Percentiles rank a stretch among this genome's conserved stretches.
Conservation (phyloP, 1,284 basidiomycete genomes). For the Caloboletus inedulis region DNA sequence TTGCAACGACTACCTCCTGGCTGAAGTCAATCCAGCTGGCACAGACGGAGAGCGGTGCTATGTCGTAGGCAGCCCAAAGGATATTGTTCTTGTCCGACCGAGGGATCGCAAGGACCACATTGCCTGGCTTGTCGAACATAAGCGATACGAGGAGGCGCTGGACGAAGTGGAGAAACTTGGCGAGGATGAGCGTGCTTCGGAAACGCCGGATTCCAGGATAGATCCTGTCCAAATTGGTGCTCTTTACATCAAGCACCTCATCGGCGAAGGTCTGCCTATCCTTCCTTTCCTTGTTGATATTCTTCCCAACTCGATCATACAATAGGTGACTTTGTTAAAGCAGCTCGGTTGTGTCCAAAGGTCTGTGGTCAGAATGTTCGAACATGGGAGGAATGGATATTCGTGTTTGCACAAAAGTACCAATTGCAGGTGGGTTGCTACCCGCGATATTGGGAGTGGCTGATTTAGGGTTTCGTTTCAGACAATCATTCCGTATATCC, state of each 20-base stretch:
- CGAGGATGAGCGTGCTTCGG: slow-evolving; percentile 24
- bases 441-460: not conserved
- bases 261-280: slow-evolving; percentile 61
- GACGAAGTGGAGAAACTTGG: slow-evolving; percentile 71
- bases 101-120: slow-evolving; percentile 91
- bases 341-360: slow-evolving; percentile 83
- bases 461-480: slow-evolving; percentile 31
- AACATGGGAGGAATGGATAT: slow-evolving; percentile 95
- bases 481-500: slow-evolving; percentile 88
- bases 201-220: slow-evolving; percentile 35
- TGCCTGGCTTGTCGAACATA: slow-evolving; percentile 86
- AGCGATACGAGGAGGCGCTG: slow-evolving; percentile 87
- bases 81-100: slow-evolving; percentile 81
- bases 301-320: not conserved
- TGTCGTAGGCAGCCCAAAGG: slow-evolving; percentile 83
- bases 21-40: slow-evolving; percentile 39
- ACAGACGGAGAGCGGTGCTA: slow-evolving; percentile 48
- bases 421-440: slow-evolving; percentile 64
- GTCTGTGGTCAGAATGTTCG: slow-evolving; percentile 79
- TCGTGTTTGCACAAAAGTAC: slow-evolving; percentile 82
- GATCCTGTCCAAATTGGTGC: slow-evolving; percentile 79
- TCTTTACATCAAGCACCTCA: slow-evolving; percentile 79
- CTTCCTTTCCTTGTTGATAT: not conserved
- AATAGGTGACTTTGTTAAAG: slow-evolving; percentile 75
- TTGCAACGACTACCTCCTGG: slow-evolving; percentile 89